phyloP scores from a whole-genome alignment of 768 basidiomycete species.

The Amanita brunnescens region DNA sequence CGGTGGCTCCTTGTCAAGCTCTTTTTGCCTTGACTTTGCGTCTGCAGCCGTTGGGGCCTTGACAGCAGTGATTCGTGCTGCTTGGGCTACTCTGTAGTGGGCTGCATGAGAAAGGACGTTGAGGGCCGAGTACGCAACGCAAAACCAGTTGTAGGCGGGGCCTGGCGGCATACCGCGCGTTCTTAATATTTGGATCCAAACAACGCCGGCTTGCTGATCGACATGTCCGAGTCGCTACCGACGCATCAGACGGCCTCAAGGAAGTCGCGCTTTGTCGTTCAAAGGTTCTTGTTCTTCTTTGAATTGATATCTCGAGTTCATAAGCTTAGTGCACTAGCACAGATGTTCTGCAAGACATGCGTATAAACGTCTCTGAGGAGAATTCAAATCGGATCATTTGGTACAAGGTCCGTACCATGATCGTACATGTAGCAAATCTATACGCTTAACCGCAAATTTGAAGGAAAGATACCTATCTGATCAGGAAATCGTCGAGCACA shows the following conservation, averaged over 20 bases:
- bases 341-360: conserved; percentile 64
- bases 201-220: not conserved
- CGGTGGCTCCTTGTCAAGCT: not conserved
- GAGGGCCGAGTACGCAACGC: conserved; percentile 50
- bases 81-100: conserved; percentile 42
- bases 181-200: not conserved
- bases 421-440: not conserved
- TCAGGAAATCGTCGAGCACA: conserved; percentile 65
- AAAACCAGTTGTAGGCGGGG: conserved; percentile 63
- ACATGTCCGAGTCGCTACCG: not conserved
- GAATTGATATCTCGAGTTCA: not conserved
- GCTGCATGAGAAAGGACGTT: conserved; percentile 60
- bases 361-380: conserved; percentile 55
- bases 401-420: conserved; percentile 51
- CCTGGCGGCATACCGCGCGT: conserved; percentile 51
- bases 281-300: conserved; percentile 19
- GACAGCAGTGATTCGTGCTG: conserved; percentile 15
- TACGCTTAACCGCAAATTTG: conserved; percentile 9
- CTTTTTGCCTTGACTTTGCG: conserved; percentile 2
- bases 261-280: conserved; percentile 20
- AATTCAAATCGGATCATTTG: conserved; percentile 50
- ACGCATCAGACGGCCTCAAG: conserved; percentile 1
- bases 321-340: conserved; percentile 34
- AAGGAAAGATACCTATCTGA: conserved; percentile 72
- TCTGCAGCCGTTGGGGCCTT: conserved; percentile 10